Conservation (phyloP, 2,329 filamentous ascomycete genomes). For the Sclerotinia subarctica region DNA sequence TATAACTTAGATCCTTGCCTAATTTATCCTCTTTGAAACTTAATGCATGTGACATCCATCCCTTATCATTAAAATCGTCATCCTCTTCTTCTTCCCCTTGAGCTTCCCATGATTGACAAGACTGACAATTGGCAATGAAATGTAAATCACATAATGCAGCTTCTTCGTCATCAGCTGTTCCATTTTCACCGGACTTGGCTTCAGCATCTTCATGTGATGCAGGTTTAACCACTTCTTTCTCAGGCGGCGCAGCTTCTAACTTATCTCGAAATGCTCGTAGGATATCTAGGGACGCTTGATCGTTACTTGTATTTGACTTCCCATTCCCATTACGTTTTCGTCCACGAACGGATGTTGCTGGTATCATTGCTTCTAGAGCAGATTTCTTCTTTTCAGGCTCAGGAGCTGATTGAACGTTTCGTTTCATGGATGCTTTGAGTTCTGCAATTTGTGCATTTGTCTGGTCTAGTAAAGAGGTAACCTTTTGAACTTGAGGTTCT, state of each 20-base stretch:
- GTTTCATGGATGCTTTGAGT: constrained; percentile 77
- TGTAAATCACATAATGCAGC: constrained; percentile 84
- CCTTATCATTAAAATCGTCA: constrained; percentile 58
- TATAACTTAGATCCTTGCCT: constrained; percentile 87
- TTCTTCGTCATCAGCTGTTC: constrained; percentile 59
- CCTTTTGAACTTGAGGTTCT: constrained; percentile 40
- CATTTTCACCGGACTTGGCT: constrained; percentile 27
- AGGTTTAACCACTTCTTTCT: constrained; percentile 39
- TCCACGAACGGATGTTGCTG: constrained; percentile 65
- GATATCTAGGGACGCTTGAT: constrained; percentile 64
- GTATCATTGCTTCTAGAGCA: constrained; percentile 70
- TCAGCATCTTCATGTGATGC: constrained; percentile 27
- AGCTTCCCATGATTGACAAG: constrained; percentile 77
- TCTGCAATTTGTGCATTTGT: constrained; percentile 80
- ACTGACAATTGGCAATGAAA: constrained; percentile 94
- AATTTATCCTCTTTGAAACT: constrained; percentile 85
- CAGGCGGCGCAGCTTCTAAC: constrained; percentile 55
- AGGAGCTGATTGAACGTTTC: constrained; percentile 52
- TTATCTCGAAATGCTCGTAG: constrained; percentile 78
- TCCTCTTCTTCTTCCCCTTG: constrained; percentile 47
- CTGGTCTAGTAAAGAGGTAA: constrained; percentile 53
- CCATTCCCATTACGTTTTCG: constrained; percentile 65
- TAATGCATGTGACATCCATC: constrained; percentile 84
- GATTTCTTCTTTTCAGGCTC: constrained; percentile 61
- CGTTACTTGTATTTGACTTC: constrained; percentile 52